Base-by-base conservation (phyloP, 2,329 filamentous ascomycete species). In the Cytospora piceicola region DNA sequence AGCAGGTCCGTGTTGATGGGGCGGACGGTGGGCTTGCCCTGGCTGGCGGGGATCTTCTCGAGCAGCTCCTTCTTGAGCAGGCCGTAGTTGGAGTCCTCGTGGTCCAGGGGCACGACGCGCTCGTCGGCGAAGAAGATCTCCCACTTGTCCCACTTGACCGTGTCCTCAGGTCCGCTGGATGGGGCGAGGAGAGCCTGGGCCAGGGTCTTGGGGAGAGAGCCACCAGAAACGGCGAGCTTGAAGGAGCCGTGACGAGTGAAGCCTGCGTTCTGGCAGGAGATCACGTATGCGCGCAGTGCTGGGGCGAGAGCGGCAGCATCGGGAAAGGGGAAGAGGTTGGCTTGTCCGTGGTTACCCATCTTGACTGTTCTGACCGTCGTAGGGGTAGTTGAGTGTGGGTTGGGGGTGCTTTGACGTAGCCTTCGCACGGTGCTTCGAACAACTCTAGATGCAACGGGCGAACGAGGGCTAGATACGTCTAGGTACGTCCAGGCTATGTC, bases 71-170 rank as follows among this genome's bases (percentile, higher is more conserved):
- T 82, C 82, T 97, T 95, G 71, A 98, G 81, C 54, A 97, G 87
- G 68, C 83, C 88, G 80, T 97, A 97, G 82, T 98, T 99, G 82
- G 93, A 97, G 81, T 99, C 94, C 70, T 88, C 85, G 80, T 98
- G 90, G 77, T 95, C 89, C 71, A 97, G 89, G 27, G 95, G 91
- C 61, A 98, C 95, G 72, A 92, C 92, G 74, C 95, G 92, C 84
- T 99, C 95, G 77, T 99, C 95, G 75, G 94, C 94, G 79, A 97
- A 98, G 85, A 98, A 99, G 75, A 99, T 92, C 74, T 98, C 92
- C 95, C 95, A 99, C 78, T 92, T 93, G 76, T 85, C 82, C 79
- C 96, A 97, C 73, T 90, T 83, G 71, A 94, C 79, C 4, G 81
- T 84, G 75, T 93, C 91, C 64, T 89, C 76, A 52, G 79, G 75